Percentiles rank a stretch among this genome's conserved stretches.
These are phyloP conservation scores for Dothideomycetes sp. DNA, from an alignment of 2,329 filamentous ascomycete species.

Conservation along the genomic window DNA sequence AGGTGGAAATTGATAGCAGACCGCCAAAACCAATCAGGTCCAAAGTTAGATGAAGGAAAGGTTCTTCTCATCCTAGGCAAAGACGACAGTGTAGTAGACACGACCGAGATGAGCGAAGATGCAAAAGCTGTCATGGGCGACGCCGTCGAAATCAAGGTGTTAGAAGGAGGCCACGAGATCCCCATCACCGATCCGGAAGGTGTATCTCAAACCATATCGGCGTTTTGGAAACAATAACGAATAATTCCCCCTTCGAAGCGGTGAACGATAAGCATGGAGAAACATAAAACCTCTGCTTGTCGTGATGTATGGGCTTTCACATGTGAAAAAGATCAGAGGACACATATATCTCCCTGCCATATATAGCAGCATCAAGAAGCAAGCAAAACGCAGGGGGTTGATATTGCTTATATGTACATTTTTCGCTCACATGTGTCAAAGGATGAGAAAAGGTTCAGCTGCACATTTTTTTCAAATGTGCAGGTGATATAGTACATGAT, in stretches of 20 bases:
- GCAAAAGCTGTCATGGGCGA: conserved; percentile 47
- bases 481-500: too few species aligned
- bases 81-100: conserved; percentile 58
- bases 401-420: too few species aligned
- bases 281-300: too few species aligned
- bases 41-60: conserved; percentile 37
- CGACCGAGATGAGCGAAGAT: conserved; percentile 55
- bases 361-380: too few species aligned
- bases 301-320: too few species aligned
- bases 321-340: too few species aligned
- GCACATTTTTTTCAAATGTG: too few species aligned
- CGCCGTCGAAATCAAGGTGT: conserved; percentile 44
- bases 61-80: conserved; percentile 58
- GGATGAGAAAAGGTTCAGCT: too few species aligned
- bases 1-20: conserved; percentile 52
- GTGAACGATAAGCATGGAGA: background rate
- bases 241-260: background rate
- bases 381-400: too few species aligned
- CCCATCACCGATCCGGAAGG: conserved; percentile 53
- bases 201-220: conserved; percentile 45
- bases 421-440: too few species aligned
- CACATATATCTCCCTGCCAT: too few species aligned
- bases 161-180: conserved; percentile 62
- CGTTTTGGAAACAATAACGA: conserved; percentile 28
- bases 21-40: conserved; percentile 24